These are phyloP conservation scores for Pythium plurisporium DNA, from an alignment of 352 stramenopile genomes.

Conservation along the genomic window DNA sequence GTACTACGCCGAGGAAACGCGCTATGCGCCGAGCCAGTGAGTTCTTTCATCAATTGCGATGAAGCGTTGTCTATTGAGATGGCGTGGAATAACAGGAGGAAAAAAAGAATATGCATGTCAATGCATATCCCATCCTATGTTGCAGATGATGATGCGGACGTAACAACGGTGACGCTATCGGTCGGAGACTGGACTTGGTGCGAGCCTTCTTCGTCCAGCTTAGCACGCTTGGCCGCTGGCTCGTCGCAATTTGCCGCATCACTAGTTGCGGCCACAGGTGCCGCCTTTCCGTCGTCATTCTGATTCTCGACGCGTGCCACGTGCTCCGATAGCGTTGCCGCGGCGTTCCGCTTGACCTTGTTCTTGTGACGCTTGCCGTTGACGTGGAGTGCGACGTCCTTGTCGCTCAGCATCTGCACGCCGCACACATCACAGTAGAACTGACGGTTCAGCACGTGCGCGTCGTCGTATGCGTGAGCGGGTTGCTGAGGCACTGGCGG, in stretches of 20 bases:
- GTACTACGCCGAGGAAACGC: slow-evolving; percentile 86
- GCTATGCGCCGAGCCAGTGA: slow-evolving; percentile 26
- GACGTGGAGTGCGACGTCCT: slow-evolving; percentile 63
- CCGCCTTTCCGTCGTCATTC: no score
- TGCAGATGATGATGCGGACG: no score
- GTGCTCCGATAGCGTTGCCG: slow-evolving; percentile 48
- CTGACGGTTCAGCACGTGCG: slow-evolving; percentile 37
- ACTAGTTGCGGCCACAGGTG: background rate
- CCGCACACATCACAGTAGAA: slow-evolving; percentile 70
- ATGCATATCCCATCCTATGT: no score
- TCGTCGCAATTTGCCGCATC: background rate
- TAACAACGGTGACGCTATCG: no score
- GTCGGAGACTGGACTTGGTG: background rate
- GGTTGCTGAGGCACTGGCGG: slow-evolving; percentile 13
- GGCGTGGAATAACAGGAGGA: no score
- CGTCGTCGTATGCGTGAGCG: slow-evolving; percentile 38
- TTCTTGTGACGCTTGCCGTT: slow-evolving; percentile 87
- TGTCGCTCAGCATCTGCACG: slow-evolving; percentile 65
- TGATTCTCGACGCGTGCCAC: slow-evolving; percentile 20
- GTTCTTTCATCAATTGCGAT: no score
- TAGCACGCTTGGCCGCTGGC: slow-evolving; percentile 1
- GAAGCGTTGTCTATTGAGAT: no score
- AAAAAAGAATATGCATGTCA: no score
- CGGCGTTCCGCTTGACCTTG: slow-evolving; percentile 44
- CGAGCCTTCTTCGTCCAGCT: background rate